These are phyloP conservation scores for Penicillium sp. DNA, from an alignment of 2,329 filamentous ascomycete genomes.

Conservation along the genomic window DNA sequence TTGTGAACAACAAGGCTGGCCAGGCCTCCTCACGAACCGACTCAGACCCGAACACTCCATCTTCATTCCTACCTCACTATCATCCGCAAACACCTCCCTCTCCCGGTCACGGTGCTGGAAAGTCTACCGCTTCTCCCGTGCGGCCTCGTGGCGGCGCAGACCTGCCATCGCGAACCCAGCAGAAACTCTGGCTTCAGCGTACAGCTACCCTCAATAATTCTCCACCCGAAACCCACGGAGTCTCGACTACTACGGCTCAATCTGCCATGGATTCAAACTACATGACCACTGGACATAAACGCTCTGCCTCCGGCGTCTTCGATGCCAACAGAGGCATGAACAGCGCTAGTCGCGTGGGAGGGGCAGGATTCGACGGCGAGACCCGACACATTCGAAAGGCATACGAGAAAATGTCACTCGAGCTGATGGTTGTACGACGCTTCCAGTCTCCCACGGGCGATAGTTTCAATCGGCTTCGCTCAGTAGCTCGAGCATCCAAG, in stretches of 20 bases:
- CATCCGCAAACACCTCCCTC: slow-evolving; percentile 47
- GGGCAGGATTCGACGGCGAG: slow-evolving; percentile 34
- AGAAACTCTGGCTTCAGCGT: slow-evolving; percentile 49
- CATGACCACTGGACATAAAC: slow-evolving; percentile 29
- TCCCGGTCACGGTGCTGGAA: slow-evolving; percentile 30
- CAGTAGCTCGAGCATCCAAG: slow-evolving; percentile 25
- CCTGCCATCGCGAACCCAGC: slow-evolving; percentile 47
- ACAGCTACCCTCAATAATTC: slow-evolving; percentile 47
- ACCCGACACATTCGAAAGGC: slow-evolving; percentile 42
- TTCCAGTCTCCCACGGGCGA: slow-evolving; percentile 47
- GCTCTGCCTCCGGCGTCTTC: slow-evolving; percentile 29
- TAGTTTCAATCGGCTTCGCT: slow-evolving; percentile 41
- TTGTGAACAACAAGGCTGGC: slow-evolving; percentile 35
- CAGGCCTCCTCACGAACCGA: slow-evolving; percentile 37
- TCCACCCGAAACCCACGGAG: slow-evolving; percentile 40
- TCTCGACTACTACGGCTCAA: slow-evolving; percentile 31
- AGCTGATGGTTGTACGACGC: slow-evolving; percentile 46
- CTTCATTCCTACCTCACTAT: slow-evolving; percentile 49
- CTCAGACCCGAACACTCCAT: slow-evolving; percentile 47
- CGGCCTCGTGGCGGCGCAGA: slow-evolving; percentile 38
- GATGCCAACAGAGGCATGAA: slow-evolving; percentile 32
- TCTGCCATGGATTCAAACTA: slow-evolving; percentile 38
- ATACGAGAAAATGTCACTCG: slow-evolving; percentile 45
- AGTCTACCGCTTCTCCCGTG: slow-evolving; percentile 34
- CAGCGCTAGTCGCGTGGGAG: slow-evolving; percentile 28